Percentiles rank a stretch among this genome's conserved stretches.
phyloP scores from a whole-genome alignment of 1,139 yeast genomes.

The Keqinozyma sinolaborantium region DNA sequence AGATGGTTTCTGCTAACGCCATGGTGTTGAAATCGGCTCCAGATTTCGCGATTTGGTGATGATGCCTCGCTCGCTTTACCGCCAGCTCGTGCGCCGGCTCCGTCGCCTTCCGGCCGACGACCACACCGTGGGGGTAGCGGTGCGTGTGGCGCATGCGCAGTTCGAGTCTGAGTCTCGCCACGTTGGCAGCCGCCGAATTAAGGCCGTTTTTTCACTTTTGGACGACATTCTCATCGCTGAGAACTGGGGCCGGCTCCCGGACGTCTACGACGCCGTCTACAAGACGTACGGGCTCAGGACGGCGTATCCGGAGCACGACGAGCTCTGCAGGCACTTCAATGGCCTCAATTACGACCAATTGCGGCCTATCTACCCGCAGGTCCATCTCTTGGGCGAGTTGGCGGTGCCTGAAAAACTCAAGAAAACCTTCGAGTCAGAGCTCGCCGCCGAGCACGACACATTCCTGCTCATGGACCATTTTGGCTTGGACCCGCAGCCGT shows the following conservation, averaged over 20 bases:
- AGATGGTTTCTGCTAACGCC: constrained; percentile 59
- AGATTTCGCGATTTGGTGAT: background rate
- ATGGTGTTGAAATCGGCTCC: constrained; percentile 24
- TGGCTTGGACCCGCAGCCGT: constrained; percentile 1
- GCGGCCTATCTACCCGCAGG: constrained; percentile 31
- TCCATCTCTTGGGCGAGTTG: constrained; percentile 31
- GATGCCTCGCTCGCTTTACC: constrained; percentile 6
- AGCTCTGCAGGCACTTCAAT: constrained; percentile 21
- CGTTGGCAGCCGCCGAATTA: constrained; percentile 11
- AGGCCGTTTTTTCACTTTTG: constrained; percentile 10
- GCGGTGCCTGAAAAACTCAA: constrained; percentile 13
- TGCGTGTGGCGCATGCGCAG: constrained; percentile 1
- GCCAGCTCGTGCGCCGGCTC: constrained; percentile 16
- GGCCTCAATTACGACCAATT: constrained; percentile 18
- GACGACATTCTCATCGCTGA: constrained; percentile 28
- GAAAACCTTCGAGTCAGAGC: constrained; percentile 9
- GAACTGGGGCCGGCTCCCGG: constrained; percentile 19
- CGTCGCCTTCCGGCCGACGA: constrained; percentile 25
- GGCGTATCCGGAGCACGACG: constrained; percentile 8
- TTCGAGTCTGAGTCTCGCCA: constrained; percentile 1
- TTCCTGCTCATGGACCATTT: constrained; percentile 13
- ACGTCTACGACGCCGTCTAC: constrained; percentile 26
- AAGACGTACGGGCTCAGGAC: constrained; percentile 12
- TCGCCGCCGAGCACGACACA: constrained; percentile 9
- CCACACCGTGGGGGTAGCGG: constrained; percentile 7